Percentiles rank a stretch among this genome's conserved stretches.
Evolutionary conservation across 129 eudicot species (phyloP).

Genomic region (Flaveria trinervia): DNA sequence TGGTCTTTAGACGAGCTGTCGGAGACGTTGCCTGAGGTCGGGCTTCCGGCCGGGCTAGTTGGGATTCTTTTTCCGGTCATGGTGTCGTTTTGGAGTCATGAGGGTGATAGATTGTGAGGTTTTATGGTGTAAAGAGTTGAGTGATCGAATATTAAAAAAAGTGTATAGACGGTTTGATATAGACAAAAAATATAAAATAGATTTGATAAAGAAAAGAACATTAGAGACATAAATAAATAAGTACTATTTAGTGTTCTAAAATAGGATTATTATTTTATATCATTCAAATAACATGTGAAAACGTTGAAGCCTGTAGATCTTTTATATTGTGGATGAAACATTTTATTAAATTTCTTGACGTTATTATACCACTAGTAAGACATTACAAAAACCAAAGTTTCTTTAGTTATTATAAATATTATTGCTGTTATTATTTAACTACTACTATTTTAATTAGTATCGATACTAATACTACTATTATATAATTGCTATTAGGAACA

Average conservation of each 20-base stretch:
- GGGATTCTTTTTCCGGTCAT: constrained; percentile 52
- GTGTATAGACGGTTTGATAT: constrained; percentile 49
- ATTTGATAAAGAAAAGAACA: neutral
- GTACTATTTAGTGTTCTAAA: neutral
- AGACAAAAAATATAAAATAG: constrained; percentile 37
- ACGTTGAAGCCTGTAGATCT: constrained; percentile 36
- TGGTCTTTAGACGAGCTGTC: constrained; percentile 43
- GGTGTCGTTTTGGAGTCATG: constrained; percentile 22
- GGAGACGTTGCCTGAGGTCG: constrained; percentile 36
- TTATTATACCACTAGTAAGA: constrained; percentile 44
- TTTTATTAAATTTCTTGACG: constrained; percentile 19
- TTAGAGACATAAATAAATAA: neutral
- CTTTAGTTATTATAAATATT: neutral
- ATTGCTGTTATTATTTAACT: neutral
- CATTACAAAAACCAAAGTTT: constrained; percentile 34
- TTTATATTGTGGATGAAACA: neutral
- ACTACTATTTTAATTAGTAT: neutral
- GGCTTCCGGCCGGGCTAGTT: constrained; percentile 38
- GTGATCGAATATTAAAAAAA: constrained; percentile 24
- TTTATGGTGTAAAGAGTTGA: constrained; percentile 31
- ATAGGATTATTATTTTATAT: neutral
- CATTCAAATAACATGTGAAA: constrained; percentile 21
- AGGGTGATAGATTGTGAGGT: constrained; percentile 13
- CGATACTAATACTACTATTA: neutral
- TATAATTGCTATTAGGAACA: too few species aligned